These are phyloP conservation scores for Tetracladium setigerum DNA, from an alignment of 495 filamentous ascomycete species.

Conservation along the genomic window DNA sequence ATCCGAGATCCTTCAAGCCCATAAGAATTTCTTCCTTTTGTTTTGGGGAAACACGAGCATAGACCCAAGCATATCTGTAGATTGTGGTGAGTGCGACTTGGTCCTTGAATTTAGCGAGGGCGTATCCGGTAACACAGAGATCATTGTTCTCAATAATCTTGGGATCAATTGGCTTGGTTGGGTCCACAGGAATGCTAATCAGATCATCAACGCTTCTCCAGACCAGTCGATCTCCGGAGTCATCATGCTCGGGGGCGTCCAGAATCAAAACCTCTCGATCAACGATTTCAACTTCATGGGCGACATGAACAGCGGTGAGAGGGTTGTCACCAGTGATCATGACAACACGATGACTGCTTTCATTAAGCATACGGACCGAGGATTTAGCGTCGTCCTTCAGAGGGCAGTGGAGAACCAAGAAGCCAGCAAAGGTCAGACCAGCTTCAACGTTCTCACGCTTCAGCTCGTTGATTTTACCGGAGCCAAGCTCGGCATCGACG, in stretches of 20 bases:
- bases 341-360: constrained; percentile 94
- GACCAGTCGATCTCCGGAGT: constrained; percentile 71
- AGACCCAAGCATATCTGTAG: constrained; percentile 90
- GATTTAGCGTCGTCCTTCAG: constrained; percentile 95
- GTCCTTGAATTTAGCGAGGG: constrained; percentile 80
- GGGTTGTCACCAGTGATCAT: constrained; percentile 99
- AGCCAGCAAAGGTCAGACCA: constrained; percentile 82
- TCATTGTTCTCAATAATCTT: constrained; percentile 83
- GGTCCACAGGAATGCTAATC: constrained; percentile 79
- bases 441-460: constrained; percentile 88
- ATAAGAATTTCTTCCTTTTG: constrained; percentile 98
- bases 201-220: constrained; percentile 96
- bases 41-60: constrained; percentile 95
- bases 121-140: constrained; percentile 94
- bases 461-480: constrained; percentile 81
- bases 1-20: constrained; percentile 90
- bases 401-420: constrained; percentile 90
- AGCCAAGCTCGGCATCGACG: constrained; percentile 68
- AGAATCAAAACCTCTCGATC: constrained; percentile 92
- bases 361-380: constrained; percentile 93
- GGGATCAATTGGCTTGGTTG: constrained; percentile 68
- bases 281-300: constrained; percentile 92
- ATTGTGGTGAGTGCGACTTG: constrained; percentile 65
- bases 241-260: constrained; percentile 87
- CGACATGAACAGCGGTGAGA: constrained; percentile 92